A percentile compares a stretch with the other conserved stretches of the same genome.
Conservation (phyloP, 2,329 filamentous ascomycete genomes). For the Alternaria postmessia region DNA sequence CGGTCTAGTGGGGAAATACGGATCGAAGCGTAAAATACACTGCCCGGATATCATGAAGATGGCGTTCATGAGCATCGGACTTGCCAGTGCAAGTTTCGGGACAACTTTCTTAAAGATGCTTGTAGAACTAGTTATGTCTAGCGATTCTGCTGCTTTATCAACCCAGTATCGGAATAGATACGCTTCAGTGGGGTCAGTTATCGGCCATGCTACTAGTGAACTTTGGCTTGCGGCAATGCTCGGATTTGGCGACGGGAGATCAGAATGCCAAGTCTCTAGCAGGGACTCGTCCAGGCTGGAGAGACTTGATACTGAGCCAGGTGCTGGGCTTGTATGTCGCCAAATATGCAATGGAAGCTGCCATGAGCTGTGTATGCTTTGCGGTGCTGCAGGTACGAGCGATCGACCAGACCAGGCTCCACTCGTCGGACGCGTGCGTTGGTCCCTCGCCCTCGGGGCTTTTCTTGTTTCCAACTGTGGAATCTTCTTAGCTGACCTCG, state of each 20-base stretch:
- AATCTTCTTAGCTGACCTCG: slow-evolving; percentile 5
- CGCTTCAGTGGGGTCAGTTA: slow-evolving; percentile 21
- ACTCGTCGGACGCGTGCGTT: not conserved
- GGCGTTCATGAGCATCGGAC: slow-evolving; percentile 52
- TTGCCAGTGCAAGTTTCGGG: slow-evolving; percentile 37
- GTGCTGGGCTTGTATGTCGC: slow-evolving; percentile 15
- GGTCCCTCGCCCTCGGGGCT: not conserved
- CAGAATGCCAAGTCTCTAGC: slow-evolving; percentile 7
- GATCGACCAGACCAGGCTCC: not conserved
- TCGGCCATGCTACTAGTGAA: slow-evolving; percentile 10
- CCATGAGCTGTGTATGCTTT: not conserved
- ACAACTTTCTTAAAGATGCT: slow-evolving; percentile 18
- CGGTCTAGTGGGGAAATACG: slow-evolving; percentile 20
- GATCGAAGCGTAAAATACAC: slow-evolving; percentile 43
- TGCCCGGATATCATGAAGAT: slow-evolving; percentile 52
- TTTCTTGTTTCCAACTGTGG: not conserved
- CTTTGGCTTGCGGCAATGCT: not conserved
- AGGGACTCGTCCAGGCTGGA: slow-evolving; percentile 19
- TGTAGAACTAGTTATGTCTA: slow-evolving; percentile 25
- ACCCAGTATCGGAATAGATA: slow-evolving; percentile 28
- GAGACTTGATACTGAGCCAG: slow-evolving; percentile 17
- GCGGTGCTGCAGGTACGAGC: not conserved
- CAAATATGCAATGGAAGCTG: slow-evolving; percentile 2
- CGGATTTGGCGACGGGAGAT: slow-evolving; percentile 3
- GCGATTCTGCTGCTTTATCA: slow-evolving; percentile 18